Evolutionary conservation across 441 rosid species (phyloP).

Genomic region (Pelargonium fulgidum): DNA sequence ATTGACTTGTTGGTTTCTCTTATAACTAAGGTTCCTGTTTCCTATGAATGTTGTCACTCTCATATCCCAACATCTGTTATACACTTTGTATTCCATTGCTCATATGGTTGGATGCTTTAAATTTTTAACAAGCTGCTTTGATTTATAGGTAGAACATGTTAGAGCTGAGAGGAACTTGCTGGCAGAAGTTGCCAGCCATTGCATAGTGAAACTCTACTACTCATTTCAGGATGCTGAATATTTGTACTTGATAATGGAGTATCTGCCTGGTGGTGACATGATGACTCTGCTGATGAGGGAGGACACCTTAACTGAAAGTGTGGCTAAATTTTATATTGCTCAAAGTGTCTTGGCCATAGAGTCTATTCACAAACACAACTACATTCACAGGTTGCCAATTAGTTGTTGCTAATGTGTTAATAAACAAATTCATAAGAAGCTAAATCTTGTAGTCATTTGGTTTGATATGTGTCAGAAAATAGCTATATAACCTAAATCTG

Average conservation of each 20-base stretch:
- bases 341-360: conserved; percentile 92
- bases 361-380: conserved; percentile 86
- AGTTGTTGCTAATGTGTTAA: conserved; percentile 17
- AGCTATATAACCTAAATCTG: conserved; percentile 11
- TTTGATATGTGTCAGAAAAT: conserved; percentile 8
- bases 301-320: conserved; percentile 83
- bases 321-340: conserved; percentile 85
- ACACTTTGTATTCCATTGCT: neutral
- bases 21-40: neutral
- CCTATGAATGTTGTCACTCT: neutral
- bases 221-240: conserved; percentile 93
- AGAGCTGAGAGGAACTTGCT: conserved; percentile 94
- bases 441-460: conserved; percentile 10
- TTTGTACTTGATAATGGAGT: conserved; percentile 89
- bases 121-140: conserved; percentile 8
- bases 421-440: conserved; percentile 15
- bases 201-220: conserved; percentile 89
- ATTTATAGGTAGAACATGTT: conserved; percentile 86
- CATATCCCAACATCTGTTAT: neutral
- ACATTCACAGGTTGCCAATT: conserved; percentile 69
- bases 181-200: conserved; percentile 96
- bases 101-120: neutral
- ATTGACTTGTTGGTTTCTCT: neutral
- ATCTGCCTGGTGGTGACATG: conserved; percentile 97
- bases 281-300: conserved; percentile 94